Evolutionary conservation across 179 eudicot genomes (phyloP).

Genomic region (Beta corolliflora): DNA sequence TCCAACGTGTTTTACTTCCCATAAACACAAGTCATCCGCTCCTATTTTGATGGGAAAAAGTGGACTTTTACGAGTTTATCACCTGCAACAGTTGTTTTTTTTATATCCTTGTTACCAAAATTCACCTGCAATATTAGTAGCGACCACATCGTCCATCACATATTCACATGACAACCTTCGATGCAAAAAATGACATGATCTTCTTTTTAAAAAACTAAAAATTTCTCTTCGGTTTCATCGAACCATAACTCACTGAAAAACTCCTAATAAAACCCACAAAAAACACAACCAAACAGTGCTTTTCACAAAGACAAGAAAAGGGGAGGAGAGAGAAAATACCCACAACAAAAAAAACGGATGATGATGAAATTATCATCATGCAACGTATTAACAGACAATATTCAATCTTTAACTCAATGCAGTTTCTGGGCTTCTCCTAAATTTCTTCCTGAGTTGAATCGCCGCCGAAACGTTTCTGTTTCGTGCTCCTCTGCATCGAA

Average conservation of each 20-base stretch:
- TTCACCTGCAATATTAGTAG: not conserved
- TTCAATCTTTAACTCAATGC: constrained; percentile 39
- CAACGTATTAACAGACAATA: constrained; percentile 24
- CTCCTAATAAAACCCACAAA: not conserved
- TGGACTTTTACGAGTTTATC: not conserved
- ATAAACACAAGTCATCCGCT: not conserved
- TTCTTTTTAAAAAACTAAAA: not conserved
- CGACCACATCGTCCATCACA: not conserved
- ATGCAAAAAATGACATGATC: not conserved
- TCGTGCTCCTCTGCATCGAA: constrained; percentile 17
- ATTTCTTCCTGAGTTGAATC: not conserved
- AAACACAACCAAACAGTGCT: not conserved
- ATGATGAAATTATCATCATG: constrained; percentile 38
- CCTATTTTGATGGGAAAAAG: not conserved
- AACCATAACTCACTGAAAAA: not conserved
- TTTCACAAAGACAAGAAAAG: not conserved
- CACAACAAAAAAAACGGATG: constrained; percentile 6
- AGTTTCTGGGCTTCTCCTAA: constrained; percentile 38
- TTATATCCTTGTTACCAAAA: not conserved
- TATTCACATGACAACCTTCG: not conserved
- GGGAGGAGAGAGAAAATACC: not conserved
- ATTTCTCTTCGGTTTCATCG: constrained; percentile 30
- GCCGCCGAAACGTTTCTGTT: constrained; percentile 29
- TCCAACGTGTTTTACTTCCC: too few relatives aligned
- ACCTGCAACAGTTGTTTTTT: not conserved